Evolutionary conservation across 129 eudicot species (phyloP), one percentile per base, ranked within the genome.

Genomic region (Saussurea involucrata): DNA sequence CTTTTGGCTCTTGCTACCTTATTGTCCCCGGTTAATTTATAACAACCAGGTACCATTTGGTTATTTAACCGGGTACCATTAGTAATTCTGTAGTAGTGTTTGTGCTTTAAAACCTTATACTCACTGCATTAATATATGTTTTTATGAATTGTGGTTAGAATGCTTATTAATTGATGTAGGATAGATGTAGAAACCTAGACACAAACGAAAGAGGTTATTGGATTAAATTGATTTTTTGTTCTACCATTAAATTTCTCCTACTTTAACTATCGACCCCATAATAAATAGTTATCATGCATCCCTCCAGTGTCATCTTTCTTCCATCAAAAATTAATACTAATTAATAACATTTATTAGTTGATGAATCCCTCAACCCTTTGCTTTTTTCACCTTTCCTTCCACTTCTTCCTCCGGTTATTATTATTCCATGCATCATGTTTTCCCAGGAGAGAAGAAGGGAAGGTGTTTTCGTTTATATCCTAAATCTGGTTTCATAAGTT

Each of bases 371-470:
- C 55, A 80, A 18, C 34, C 34, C 22, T 55, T 74, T 67, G 49
- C 29, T 4, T 70, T 73, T 80, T 80, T 68, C 80, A 74, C 84
- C 89, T 85, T 90, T 90, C 82, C 92, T 90, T 84, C 87, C 82
- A 70, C 80, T 84, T 78, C 91, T 90, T 87, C 90, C 90, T 82
- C 80, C 88, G 33, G 44, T 27, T 28, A 37, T 55, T 58, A 36
- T 25, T 27, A 20, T 58, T 68, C 65, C 25, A 63, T n/a, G 36
- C 36, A 53, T 74, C 71, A 33, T 74, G 69, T 68, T 74, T 80
- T 80, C 17, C 49, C 27, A 18, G 72, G 95, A 80, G 91, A 77
- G 94, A 91, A 83, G 87, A 87, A 85, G 89, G 67, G 75, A 80
- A 74, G 84, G 84, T 76, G 72, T 17, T 73, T 69, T 66, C 74